These are phyloP conservation scores for Diaporthe longicolla DNA, from an alignment of 2,329 filamentous ascomycete species.

Conservation along the genomic window DNA sequence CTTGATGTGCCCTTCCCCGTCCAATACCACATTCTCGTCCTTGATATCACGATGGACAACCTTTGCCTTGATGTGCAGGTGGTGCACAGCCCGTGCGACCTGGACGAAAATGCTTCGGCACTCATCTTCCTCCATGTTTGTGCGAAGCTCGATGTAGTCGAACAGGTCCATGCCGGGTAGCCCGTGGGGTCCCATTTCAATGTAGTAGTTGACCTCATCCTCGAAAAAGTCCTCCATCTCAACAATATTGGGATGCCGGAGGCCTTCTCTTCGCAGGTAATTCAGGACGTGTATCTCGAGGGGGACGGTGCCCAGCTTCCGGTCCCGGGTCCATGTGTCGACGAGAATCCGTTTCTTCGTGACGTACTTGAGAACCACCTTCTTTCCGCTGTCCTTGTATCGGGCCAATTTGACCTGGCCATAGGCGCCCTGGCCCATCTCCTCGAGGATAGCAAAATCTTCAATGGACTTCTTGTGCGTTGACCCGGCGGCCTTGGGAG, in stretches of 20 bases:
- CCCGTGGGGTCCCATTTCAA: slow-evolving; percentile 96
- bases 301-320: slow-evolving; percentile 92
- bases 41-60: slow-evolving; percentile 99
- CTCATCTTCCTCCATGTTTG: slow-evolving; percentile 96
- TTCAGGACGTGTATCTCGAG: slow-evolving; percentile 97
- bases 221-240: slow-evolving; percentile 83
- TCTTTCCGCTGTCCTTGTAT: slow-evolving; percentile 84
- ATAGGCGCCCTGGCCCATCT: slow-evolving; percentile 98
- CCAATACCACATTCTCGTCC: slow-evolving; percentile 96
- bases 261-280: slow-evolving; percentile 83
- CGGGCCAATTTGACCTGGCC: slow-evolving; percentile 96
- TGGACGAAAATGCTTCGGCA: slow-evolving; percentile 96
- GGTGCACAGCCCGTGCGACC: slow-evolving; percentile 89
- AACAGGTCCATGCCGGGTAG: slow-evolving; percentile 98
- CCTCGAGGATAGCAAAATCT: slow-evolving; percentile 93
- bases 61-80: slow-evolving; percentile 89
- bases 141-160: slow-evolving; percentile 96
- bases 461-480: slow-evolving; percentile 84
- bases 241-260: slow-evolving; percentile 78
- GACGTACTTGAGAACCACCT: slow-evolving; percentile 97
- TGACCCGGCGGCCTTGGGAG: slow-evolving; percentile 51
- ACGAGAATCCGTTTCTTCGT: slow-evolving; percentile 97
- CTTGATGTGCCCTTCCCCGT: slow-evolving; percentile 96
- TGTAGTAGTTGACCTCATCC: slow-evolving; percentile 95
- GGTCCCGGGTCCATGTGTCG: slow-evolving; percentile 97